Evolutionary conservation across 306 rosid species (phyloP).

Genomic region (Geum urbanum): DNA sequence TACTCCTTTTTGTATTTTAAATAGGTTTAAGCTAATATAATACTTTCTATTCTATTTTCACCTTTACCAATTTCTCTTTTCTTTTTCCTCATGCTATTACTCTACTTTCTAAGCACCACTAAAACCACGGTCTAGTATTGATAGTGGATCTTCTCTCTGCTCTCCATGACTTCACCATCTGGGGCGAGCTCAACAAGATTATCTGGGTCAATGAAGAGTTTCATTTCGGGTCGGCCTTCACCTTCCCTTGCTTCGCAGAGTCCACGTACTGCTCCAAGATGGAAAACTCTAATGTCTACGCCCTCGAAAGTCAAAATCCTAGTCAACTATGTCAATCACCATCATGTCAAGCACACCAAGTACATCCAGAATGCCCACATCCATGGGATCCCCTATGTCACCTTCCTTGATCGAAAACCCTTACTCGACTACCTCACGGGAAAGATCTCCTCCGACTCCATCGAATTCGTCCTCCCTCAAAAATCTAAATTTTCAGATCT

Average conservation of each 20-base stretch:
- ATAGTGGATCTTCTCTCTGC: slow-evolving; percentile 88
- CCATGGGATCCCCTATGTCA: slow-evolving; percentile 67
- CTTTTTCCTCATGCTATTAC: too few species aligned
- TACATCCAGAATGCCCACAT: slow-evolving; percentile 76
- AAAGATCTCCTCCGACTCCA: slow-evolving; percentile 64
- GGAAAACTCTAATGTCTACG: slow-evolving; percentile 73
- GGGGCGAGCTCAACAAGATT: slow-evolving; percentile 81
- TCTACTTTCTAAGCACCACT: too few species aligned
- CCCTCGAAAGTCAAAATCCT: slow-evolving; percentile 56
- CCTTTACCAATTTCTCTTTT: too few species aligned
- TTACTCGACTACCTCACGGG: slow-evolving; percentile 81
- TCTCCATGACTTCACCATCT: slow-evolving; percentile 75
- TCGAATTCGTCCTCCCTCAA: slow-evolving; percentile 62
- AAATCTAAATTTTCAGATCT: slow-evolving; percentile 40
- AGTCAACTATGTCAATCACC: slow-evolving; percentile 66
- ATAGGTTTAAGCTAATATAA: too few species aligned
- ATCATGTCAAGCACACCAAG: slow-evolving; percentile 77
- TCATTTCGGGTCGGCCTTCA: slow-evolving; percentile 71
- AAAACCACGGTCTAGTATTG: too few species aligned
- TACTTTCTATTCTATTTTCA: too few species aligned
- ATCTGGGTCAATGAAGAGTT: slow-evolving; percentile 55
- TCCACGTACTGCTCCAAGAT: slow-evolving; percentile 82
- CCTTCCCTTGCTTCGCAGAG: slow-evolving; percentile 63
- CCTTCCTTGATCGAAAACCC: slow-evolving; percentile 90
- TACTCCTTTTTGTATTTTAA: too few species aligned